phyloP scores from a whole-genome alignment of 2,329 filamentous ascomycete species.

The Claviceps monticola region DNA sequence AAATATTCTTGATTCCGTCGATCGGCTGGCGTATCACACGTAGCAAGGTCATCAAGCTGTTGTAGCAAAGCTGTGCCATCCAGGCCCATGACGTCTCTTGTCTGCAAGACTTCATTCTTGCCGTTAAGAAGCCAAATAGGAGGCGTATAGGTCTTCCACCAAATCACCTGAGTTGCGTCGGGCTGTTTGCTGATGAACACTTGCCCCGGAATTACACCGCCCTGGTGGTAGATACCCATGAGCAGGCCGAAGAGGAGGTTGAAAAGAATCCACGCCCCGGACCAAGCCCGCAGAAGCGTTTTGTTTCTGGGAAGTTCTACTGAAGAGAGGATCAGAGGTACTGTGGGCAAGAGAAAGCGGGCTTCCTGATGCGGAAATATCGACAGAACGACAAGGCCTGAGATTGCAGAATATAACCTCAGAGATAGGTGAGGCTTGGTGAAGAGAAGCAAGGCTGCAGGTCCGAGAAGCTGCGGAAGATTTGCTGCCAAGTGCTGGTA shows the following conservation, averaged over 20 bases:
- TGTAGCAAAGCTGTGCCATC: slow-evolving; percentile 44
- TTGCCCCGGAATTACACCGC: slow-evolving; percentile 62
- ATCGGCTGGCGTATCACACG: slow-evolving; percentile 46
- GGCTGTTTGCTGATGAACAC: slow-evolving; percentile 58
- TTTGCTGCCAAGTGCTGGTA: slow-evolving; percentile 65
- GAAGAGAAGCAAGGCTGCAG: slow-evolving; percentile 49
- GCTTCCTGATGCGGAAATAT: slow-evolving; percentile 70
- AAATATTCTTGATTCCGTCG: slow-evolving; percentile 40
- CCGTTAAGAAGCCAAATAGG: slow-evolving; percentile 69
- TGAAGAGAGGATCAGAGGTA: slow-evolving; percentile 65
- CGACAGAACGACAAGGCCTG: slow-evolving; percentile 56
- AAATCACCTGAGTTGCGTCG: slow-evolving; percentile 55
- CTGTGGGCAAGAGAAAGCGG: slow-evolving; percentile 60
- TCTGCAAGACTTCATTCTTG: slow-evolving; percentile 57
- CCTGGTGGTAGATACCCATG: slow-evolving; percentile 76
- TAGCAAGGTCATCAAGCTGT: slow-evolving; percentile 43
- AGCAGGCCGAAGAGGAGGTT: slow-evolving; percentile 53
- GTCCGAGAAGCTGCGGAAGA: slow-evolving; percentile 55
- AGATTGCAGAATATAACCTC: slow-evolving; percentile 59
- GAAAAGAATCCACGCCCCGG: slow-evolving; percentile 52
- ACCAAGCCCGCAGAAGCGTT: slow-evolving; percentile 38
- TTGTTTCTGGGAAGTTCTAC: slow-evolving; percentile 48
- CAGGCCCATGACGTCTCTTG: slow-evolving; percentile 62
- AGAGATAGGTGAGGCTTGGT: slow-evolving; percentile 42
- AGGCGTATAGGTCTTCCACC: slow-evolving; percentile 81